These are phyloP conservation scores for Zoysia matrella DNA, from an alignment of 202 grass and related monocot species.

Conservation along the genomic window DNA sequence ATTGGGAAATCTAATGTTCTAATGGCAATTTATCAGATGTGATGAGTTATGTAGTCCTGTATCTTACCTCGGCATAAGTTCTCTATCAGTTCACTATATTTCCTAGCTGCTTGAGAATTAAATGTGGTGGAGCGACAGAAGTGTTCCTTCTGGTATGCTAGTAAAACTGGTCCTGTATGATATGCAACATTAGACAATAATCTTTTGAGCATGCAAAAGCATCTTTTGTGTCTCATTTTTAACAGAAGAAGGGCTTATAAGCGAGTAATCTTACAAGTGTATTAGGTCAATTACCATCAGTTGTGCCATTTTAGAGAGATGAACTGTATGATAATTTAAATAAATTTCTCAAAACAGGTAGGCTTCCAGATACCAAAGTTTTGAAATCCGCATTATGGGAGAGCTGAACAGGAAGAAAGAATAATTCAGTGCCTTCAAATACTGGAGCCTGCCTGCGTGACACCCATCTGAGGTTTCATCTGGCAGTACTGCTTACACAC, in stretches of 20 bases:
- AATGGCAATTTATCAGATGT: conserved; percentile 38
- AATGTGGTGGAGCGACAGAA: conserved; percentile 5
- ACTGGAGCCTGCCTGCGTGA: not conserved
- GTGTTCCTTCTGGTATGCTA: not conserved
- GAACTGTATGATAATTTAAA: not conserved
- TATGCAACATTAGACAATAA: too few species aligned
- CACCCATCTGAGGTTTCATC: not conserved
- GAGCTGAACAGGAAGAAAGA: not conserved
- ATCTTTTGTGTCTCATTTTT: too few species aligned
- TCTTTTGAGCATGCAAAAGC: too few species aligned
- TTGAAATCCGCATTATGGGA: too few species aligned
- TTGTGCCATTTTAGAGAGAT: not conserved
- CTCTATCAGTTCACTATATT: not conserved
- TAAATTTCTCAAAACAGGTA: not conserved
- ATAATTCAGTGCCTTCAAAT: not conserved
- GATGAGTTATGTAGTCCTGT: conserved; percentile 8
- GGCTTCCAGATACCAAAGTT: too few species aligned
- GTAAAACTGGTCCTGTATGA: too few species aligned
- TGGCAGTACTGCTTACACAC: not conserved
- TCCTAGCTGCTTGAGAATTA: conserved; percentile 11
- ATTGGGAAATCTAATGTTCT: conserved; percentile 20
- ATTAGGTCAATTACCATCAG: too few species aligned
- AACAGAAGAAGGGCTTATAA: too few species aligned
- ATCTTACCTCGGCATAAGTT: not conserved
- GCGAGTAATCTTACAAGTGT: too few species aligned